Base-by-base conservation (phyloP, 768 basidiomycete genomes). In the Russula sp. region DNA sequence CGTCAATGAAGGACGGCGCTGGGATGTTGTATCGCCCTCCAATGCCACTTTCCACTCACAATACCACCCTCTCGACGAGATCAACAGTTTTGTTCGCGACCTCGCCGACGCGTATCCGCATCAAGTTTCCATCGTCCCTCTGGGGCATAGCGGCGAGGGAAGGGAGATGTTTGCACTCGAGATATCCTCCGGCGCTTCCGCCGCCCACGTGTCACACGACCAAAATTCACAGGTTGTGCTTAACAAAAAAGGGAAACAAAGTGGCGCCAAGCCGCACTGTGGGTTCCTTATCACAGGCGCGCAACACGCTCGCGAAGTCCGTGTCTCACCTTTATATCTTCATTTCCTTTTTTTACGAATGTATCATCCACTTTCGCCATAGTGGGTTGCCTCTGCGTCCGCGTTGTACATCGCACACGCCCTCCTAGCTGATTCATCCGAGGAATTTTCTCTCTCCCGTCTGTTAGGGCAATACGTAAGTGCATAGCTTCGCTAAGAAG, bases 381-480 rank as follows among this genome's bases (percentile, higher is more conserved):
- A 91, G 87, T 94, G 92, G 92, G 80, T 94, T 56, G 86, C 90
- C 3, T 85, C 88, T 0, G 80, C 90, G 0, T 82, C 90, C 0
- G 77, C 87, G 0, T 76, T 89, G 11, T 92, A 92, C 71, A 70
- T 91, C 45, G 80, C 86, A 0, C 91, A 94, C 69, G 81, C 85
- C 0, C 78, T 94, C 5, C 77, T 88, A 4, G 73, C 82, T 6
- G 73, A 84, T 59, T 56, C 75, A 0, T 74, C 78, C 0, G 80
- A 85, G 66, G 68, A 73, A 18, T 76, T 74, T 55, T 83, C 83
- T 0, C 73, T 83, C 34, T 71, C 75, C 1, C 68, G 70, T 34
- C 77, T 89, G n/a, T 75, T 89, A 14, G 75, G 83, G 31, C 70
- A 75, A 49, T 84, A 81, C 70, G 85, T 82, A 73, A 53, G 44